Conservation (phyloP, 1,284 basidiomycete species). For the Afroboletus lepidellus region DNA sequence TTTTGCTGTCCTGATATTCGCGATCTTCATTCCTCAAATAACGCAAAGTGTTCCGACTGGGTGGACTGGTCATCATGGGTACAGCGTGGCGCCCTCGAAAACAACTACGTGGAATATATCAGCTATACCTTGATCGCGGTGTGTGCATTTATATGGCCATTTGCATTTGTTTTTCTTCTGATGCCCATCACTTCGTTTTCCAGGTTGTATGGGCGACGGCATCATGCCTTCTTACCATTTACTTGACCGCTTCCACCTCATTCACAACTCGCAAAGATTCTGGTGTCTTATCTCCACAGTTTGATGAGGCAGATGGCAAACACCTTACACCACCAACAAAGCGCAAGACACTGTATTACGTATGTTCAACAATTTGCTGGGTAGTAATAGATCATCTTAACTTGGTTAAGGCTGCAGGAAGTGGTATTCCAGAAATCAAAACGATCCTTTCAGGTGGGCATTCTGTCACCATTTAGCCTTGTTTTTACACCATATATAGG, state of each 20-base stretch:
- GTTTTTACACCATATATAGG: slow-evolving; percentile 42
- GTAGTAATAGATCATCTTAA: slow-evolving; percentile 18
- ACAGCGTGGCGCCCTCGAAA: slow-evolving; percentile 23
- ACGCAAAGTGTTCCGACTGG: slow-evolving; percentile 69
- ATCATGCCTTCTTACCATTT: slow-evolving; percentile 81
- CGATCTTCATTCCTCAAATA: slow-evolving; percentile 29
- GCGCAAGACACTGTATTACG: slow-evolving; percentile 82
- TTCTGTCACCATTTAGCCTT: slow-evolving; percentile 4
- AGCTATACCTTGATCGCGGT: slow-evolving; percentile 81
- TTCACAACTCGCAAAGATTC: slow-evolving; percentile 89
- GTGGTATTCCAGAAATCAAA: slow-evolving; percentile 97
- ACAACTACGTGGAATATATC: slow-evolving; percentile 62
- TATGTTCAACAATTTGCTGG: slow-evolving; percentile 38
- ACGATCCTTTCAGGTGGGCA: slow-evolving; percentile 83
- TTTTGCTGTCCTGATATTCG: slow-evolving; percentile 71
- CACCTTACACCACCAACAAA: slow-evolving; percentile 36
- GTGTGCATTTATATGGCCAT: slow-evolving; percentile 29
- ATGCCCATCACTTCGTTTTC: slow-evolving; percentile 1
- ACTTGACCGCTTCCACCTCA: slow-evolving; percentile 84
- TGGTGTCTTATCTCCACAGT: slow-evolving; percentile 59
- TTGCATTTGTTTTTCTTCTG: slow-evolving; percentile 1
- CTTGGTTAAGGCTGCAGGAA: slow-evolving; percentile 76
- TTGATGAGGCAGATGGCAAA: slow-evolving; percentile 33
- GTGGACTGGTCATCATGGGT: slow-evolving; percentile 60
- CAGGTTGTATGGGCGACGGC: slow-evolving; percentile 70